Evolutionary conservation across 2,329 filamentous ascomycete species (phyloP).

Genomic region (Ceratocystis diversiconidia): DNA sequence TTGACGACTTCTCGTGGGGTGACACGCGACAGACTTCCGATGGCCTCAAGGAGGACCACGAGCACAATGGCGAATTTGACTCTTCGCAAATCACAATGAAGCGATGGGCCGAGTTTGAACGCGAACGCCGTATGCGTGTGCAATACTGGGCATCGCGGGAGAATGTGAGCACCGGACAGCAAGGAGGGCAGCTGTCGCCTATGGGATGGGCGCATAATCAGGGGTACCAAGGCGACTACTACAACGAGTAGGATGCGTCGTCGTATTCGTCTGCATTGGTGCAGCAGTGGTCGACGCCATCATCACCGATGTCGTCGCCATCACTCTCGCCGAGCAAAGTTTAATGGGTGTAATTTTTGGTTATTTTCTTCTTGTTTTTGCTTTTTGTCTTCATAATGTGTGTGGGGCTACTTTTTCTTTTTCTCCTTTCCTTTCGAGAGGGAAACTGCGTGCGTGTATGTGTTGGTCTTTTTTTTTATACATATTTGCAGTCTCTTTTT

Average conservation of each 20-base stretch:
- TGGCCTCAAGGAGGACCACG: conserved; percentile 72
- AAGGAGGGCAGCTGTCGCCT: conserved; percentile 32
- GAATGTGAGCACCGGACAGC: conserved; percentile 30
- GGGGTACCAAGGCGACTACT: conserved; percentile 38
- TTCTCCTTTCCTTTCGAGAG: background rate
- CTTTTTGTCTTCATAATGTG: background rate
- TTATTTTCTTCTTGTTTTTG: conserved; percentile 8
- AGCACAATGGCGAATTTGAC: conserved; percentile 91
- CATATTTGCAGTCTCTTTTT: conserved; percentile 3
- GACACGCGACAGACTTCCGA: conserved; percentile 95
- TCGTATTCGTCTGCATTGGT: background rate
- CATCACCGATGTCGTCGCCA: background rate
- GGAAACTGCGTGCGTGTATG: background rate
- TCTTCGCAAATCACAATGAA: conserved; percentile 99
- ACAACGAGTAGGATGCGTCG: conserved; percentile 26
- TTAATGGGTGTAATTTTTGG: background rate
- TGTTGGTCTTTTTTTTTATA: background rate
- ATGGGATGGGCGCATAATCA: conserved; percentile 27
- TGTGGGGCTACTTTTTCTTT: background rate
- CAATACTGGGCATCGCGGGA: conserved; percentile 41
- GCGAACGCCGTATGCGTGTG: conserved; percentile 38
- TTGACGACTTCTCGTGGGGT: conserved; percentile 98
- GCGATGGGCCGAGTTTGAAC: conserved; percentile 92
- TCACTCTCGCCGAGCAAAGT: conserved; percentile 23
- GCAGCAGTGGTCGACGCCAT: background rate